Evolutionary conservation across 2,329 filamentous ascomycete genomes (phyloP).

Genomic region (Rugonectria rugulosa): DNA sequence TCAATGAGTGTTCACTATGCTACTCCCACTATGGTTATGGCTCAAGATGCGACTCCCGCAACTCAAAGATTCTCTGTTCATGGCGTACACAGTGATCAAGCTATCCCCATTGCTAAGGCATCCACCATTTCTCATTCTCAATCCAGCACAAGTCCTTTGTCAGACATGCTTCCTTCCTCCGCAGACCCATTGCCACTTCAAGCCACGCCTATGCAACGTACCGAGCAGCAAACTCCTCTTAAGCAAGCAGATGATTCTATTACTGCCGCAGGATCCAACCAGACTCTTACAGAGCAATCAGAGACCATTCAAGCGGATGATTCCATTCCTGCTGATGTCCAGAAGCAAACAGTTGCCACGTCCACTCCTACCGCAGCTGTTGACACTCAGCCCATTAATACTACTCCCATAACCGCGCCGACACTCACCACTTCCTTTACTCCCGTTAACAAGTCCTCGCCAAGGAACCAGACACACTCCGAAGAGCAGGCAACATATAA

Average conservation of each 20-base stretch:
- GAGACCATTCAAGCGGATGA: too few species aligned
- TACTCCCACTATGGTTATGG: neutral
- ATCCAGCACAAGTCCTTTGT: neutral
- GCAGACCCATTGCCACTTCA: conserved; percentile 9
- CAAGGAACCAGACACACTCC: conserved; percentile 13
- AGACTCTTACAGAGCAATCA: neutral
- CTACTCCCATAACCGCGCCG: conserved; percentile 11
- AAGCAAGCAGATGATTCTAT: neutral
- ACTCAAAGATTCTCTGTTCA: neutral
- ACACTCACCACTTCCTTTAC: conserved; percentile 36
- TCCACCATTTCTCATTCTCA: neutral
- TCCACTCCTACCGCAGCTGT: conserved; percentile 1
- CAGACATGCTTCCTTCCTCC: neutral
- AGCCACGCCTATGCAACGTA: neutral
- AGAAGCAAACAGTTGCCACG: neutral
- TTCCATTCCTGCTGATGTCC: neutral
- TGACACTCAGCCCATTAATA: neutral
- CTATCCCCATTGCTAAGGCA: neutral
- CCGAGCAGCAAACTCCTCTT: neutral
- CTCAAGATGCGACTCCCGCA: neutral
- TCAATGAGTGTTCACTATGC: neutral
- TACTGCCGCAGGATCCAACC: neutral
- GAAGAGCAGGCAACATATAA: conserved; percentile 11
- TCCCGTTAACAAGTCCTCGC: conserved; percentile 35
- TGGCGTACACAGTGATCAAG: neutral